Percentiles rank a stretch among this genome's conserved stretches.
These are phyloP conservation scores for Cyclotella baltica DNA, from an alignment of 108 stramenopile genomes.

Conservation along the genomic window DNA sequence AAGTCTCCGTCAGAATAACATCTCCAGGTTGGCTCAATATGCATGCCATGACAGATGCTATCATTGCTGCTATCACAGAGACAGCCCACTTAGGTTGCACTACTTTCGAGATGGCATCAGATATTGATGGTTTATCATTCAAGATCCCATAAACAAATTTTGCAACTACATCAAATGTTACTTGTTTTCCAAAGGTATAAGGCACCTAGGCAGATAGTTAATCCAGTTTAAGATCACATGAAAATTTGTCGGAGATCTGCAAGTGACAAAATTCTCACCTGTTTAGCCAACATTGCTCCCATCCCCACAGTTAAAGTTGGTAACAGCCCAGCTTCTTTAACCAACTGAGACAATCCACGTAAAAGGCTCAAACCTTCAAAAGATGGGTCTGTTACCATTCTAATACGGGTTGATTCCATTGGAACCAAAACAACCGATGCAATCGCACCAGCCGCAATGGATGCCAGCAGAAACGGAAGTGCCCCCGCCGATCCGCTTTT, in stretches of 20 bases:
- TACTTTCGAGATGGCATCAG: conserved; percentile 28
- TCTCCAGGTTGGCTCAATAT: conserved; percentile 95
- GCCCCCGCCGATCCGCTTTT: conserved; percentile 36
- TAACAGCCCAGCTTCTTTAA: conserved; percentile 75
- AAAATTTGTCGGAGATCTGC: background rate
- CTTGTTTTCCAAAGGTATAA: conserved; percentile 96
- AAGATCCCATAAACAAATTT: conserved; percentile 63
- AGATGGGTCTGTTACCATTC: conserved; percentile 86
- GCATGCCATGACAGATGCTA: conserved; percentile 87
- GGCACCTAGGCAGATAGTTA: conserved; percentile 60
- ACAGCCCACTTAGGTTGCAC: conserved; percentile 66
- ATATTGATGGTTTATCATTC: conserved; percentile 30
- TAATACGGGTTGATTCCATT: conserved; percentile 91
- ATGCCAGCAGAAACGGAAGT: conserved; percentile 75
- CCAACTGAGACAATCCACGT: conserved; percentile 63
- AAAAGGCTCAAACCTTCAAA: conserved; percentile 71
- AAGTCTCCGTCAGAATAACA: conserved; percentile 91
- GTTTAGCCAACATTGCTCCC: conserved; percentile 93
- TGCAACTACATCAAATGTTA: conserved; percentile 87
- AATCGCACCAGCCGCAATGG: conserved; percentile 87
- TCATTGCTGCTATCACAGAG: conserved; percentile 70
- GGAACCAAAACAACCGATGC: conserved; percentile 90
- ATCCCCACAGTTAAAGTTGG: conserved; percentile 74
- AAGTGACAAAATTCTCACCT: conserved; percentile 43
- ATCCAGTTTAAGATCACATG: background rate